Evolutionary conservation across 1,284 basidiomycete genomes (phyloP), one percentile per base, ranked within the genome.

Genomic region (Puccinia polysora): DNA sequence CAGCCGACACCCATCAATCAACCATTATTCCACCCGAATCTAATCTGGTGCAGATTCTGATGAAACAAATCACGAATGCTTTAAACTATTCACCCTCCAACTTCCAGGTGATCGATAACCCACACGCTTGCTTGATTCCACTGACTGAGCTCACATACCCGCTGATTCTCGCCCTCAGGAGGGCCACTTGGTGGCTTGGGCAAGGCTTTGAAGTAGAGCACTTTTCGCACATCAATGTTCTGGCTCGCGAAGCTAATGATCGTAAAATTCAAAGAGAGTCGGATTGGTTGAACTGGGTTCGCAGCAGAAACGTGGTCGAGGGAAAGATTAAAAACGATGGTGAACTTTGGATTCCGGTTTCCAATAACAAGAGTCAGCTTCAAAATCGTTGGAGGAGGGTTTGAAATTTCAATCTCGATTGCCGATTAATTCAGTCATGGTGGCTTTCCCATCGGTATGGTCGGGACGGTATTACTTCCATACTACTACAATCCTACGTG

Each of bases 121-220:
- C 18, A 6, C 25, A 34, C n/a, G 65, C 43, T 30, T 69, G 47
- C 55, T n/a, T 70, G 20, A 7, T 70, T 12, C 68, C 68, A n/a
- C 59, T 70, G 36, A 53, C 28, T 8, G 68, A 70, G 58, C 14
- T 18, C 4, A 30, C 68, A 0, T 70, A 62, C 32, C 58, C 68
- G 20, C 18, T 70, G 12, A 47, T 70, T n/a, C 58, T 70, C 5
- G 30, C 58, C 23, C 50, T 62, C 10, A 38, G 68, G 18, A 30
- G 68, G 12, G 58, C 68, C 4, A 62, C 58, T 23, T 70, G 68
- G 68, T 70, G 68, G 68, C 43, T 70, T n/a, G 68, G 68, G 7
- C 68, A 70, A 25, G 68, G 68, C 23, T 70, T 38, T 38, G 58
- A 70, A 30, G 6, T 25, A 14, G 34, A 32, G 12, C 68, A 70